Base-by-base conservation (phyloP, 805 yeast species). In the Zygotorulaspora florentina region DNA sequence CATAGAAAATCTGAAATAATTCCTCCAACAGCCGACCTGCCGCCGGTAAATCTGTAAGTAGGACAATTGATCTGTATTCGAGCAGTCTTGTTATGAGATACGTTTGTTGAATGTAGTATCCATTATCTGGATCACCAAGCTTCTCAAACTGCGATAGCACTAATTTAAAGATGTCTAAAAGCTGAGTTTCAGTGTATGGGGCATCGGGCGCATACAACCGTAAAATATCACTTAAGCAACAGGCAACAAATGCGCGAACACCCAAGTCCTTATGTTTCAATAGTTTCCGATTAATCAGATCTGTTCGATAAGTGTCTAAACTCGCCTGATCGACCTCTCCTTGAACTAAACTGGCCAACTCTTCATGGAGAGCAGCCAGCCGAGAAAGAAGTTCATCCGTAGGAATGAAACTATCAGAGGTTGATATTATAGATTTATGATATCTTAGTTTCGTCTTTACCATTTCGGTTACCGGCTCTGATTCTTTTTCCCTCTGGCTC, bases 121-220 rank as follows among this genome's bases (percentile, higher is more conserved):
- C 78, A 50, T 79, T 77, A 15, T 79, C 81, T 8, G 68, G 69
- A 45, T 81, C 81, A 3, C 71, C 60, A 35, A 87, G 64, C 39
- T 71, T 73, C 44, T 72, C 72, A 52, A 90, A 77, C 59, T 85
- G 89, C 23, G 67, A 62, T 49, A 84, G 73, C 56, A 88, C 79
- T 7, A 86, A 70, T 52, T 74, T 77, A 68, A 89, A 87, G 15
- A 87, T 75, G 3, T 72, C 81, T 0, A 80, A 69, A 31, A 89
- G 69, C 53, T 84, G 82, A 1, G 68, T 51, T 18, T 81, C 80
- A 1, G 85, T 79, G 64, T 76, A 89, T 3, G 97, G 96, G 6
- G 96, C 95, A 60, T 89, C 87, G 0, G 96, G 96, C 0, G 96
- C 96, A 57, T 75, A 83, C 12, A 90, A 63, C 47, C 96, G 71